Evolutionary conservation across 2,329 filamentous ascomycete species (phyloP).

Genomic region (Rhynchosporium graminicola): DNA sequence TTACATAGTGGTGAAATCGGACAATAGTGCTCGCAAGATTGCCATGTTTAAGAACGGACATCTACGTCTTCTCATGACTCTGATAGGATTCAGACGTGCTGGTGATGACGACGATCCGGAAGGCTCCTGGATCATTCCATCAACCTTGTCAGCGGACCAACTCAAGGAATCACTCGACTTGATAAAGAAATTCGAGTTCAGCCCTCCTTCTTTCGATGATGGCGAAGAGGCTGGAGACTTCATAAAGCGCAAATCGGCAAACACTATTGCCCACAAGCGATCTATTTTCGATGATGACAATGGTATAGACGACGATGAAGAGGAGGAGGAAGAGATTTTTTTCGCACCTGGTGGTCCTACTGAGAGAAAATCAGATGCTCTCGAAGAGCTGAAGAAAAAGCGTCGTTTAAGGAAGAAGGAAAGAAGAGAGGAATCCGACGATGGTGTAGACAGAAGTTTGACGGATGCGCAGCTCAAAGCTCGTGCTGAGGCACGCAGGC

Average conservation of each 20-base stretch:
- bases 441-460: conserved; percentile 44
- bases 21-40: conserved; percentile 64
- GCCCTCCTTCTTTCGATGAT: conserved; percentile 75
- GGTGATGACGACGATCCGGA: conserved; percentile 66
- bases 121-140: conserved; percentile 76
- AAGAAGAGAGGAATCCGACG: conserved; percentile 43
- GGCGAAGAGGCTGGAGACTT: conserved; percentile 69
- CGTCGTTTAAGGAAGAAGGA: conserved; percentile 46
- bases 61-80: conserved; percentile 78
- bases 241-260: conserved; percentile 66
- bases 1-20: conserved; percentile 44
- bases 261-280: conserved; percentile 51
- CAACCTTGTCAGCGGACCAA: conserved; percentile 60
- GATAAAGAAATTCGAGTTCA: conserved; percentile 78
- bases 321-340: conserved; percentile 53
- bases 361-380: conserved; percentile 48
- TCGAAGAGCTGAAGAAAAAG: conserved; percentile 60
- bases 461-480: conserved; percentile 65
- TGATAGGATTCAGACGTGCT: conserved; percentile 67
- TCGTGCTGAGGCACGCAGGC: conserved; percentile 58
- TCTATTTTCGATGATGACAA: conserved; percentile 72
- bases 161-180: conserved; percentile 69
- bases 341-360: conserved; percentile 73
- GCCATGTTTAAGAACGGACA: conserved; percentile 90
- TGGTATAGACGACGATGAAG: conserved; percentile 52